These are phyloP conservation scores for Lunularia cruciata DNA, from an alignment of 225 moss, liverwort and hornwort species.

Conservation along the genomic window DNA sequence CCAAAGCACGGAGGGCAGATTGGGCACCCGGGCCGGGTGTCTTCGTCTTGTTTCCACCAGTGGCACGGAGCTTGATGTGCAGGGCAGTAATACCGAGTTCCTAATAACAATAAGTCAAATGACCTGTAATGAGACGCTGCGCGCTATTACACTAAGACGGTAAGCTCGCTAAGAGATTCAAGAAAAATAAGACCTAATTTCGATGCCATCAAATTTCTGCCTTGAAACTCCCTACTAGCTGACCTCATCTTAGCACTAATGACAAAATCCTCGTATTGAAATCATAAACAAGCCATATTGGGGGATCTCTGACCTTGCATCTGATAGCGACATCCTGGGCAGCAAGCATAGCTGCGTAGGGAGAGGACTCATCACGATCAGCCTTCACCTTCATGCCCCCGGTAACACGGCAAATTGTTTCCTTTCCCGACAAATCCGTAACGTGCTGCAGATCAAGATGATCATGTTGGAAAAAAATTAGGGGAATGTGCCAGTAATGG, in stretches of 20 bases:
- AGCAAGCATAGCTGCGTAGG: conserved; percentile 91
- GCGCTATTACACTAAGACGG: no score
- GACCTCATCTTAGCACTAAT: no score
- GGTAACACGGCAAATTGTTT: conserved; percentile 68
- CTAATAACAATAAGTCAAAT: no score
- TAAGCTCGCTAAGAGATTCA: no score
- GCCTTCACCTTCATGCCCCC: conserved; percentile 94
- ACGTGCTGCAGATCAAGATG: conserved; percentile 67
- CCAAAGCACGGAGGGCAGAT: conserved; percentile 82
- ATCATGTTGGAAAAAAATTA: background rate
- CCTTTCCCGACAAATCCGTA: conserved; percentile 72
- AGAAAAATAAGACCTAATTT: no score
- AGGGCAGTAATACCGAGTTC: conserved; percentile 86
- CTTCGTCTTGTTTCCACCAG: conserved; percentile 88
- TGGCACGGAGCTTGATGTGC: conserved; percentile 84
- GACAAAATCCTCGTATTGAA: no score
- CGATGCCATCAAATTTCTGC: no score
- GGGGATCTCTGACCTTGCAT: conserved; percentile 66
- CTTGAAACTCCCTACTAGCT: no score
- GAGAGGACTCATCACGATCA: conserved; percentile 83
- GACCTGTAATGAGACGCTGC: no score
- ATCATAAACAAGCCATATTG: no score
- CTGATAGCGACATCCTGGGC: conserved; percentile 78
- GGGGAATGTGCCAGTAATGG: no score
- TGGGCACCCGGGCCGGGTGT: conserved; percentile 86